Base-by-base conservation (phyloP, 2,329 filamentous ascomycete species). In the Kalaharituber pfeilii region DNA sequence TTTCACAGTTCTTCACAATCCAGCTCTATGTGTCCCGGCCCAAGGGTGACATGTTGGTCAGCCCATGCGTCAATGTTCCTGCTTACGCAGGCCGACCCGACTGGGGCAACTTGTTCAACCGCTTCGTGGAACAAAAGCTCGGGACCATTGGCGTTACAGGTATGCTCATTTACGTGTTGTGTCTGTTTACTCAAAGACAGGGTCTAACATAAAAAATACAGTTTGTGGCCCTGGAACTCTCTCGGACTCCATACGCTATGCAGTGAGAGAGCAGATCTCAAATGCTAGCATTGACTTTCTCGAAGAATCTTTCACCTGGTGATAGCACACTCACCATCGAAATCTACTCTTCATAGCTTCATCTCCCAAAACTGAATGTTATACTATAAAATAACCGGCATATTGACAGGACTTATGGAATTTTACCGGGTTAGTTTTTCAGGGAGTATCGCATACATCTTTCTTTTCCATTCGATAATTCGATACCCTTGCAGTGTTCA, bases 31-130 rank as follows among this genome's bases (percentile, higher is more conserved):
- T 96, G 62, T 96, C 91, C 4, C 76, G 86, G 53, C 89, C 89
- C 0, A 81, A 84, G 62, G 85, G 82, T 66, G 82, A 80, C 66
- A 84, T 93, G 65, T 84, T 94, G 52, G 75, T 80, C 62, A 86
- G 80, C 49, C 80, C 82, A 3, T 86, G 80, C 54, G 75, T 77
- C 2, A 89, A 83, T 3, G 87, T 96, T 53, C 85, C 88, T 69
- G 91, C 96, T 82, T 86, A 86, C 67, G 84, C 87, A 1, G 89
- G 91, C 2, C 80, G 88, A 60, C 89, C 89, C 8, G 86, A 94
- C 65, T 77, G 94, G 45, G 75, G 80, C 20, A 78, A 83, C 0
- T 71, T 96, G n/a, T 71, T 96, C 49, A 75, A 80, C 59, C 82
- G 84, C 69, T 89, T 95, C 71, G 82, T 88, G 18, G 76, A 81